Base-by-base conservation (phyloP, 83 land plant genomes). In the Picea abies region DNA sequence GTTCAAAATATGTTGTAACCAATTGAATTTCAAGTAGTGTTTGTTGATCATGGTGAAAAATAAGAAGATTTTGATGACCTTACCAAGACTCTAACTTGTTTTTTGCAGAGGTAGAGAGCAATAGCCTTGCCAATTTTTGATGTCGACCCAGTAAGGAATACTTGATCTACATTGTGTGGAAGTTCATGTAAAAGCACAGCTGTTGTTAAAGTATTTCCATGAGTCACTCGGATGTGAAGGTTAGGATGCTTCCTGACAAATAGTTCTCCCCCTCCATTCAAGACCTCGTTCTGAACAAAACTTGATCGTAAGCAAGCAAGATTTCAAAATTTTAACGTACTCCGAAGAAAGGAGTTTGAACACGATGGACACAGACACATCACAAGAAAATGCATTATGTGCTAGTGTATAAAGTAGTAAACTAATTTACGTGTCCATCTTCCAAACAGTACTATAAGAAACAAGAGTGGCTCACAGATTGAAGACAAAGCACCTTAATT, bases 121-220 rank as follows among this genome's bases (percentile, higher is more conserved):
- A 89, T 84, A 22, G 90, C 90, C 58, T 82, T 84, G 26, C 90
- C 90, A 15, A 89, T 82, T 29, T 89, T 89, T 0, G 90, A 89
- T 9, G 90, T 89, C 4, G 90, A 79, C 1, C 89, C 90, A 3
- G 89, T 81, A 6, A 89, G 63, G 60, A 89, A 89, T 5, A 89
- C 83, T 44, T 89, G 79, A 1, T 80, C 49, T 63, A 89, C 84
- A 37, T 61, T 68, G 2, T 61, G 60, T 39, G 90, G 80, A 47
- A 87, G 71, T 23, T 80, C 76, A 52, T 89, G 60, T 22, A 89
- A 63, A n/a, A 89, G 63, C 22, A 84, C 90, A 15, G 86, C 77
- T 20, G 90, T 80, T 10, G 90, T 89, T 78, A 89, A 63, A 12
- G 90, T 89, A 63, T 88, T 89, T 2, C 90, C 89, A 52, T 89